Conservation (phyloP, 306 rosid genomes). For the Styphnolobium japonicum region DNA sequence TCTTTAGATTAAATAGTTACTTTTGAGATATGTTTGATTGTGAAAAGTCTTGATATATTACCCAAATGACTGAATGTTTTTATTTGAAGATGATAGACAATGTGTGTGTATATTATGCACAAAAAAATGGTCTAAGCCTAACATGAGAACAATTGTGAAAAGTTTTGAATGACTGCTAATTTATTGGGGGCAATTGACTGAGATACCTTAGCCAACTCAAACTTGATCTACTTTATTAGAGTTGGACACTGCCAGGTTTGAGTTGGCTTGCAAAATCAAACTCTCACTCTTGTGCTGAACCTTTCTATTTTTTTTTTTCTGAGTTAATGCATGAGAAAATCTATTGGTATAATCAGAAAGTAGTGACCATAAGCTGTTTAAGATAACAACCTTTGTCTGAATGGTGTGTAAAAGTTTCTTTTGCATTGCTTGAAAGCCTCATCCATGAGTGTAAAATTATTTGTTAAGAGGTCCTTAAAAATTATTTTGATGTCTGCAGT, state of each 20-base stretch:
- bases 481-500: slow-evolving; percentile 53
- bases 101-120: neutral
- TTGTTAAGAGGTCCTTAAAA: slow-evolving; percentile 21
- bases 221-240: neutral
- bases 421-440: slow-evolving; percentile 19
- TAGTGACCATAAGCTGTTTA: slow-evolving; percentile 14
- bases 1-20: neutral
- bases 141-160: neutral
- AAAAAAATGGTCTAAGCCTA: neutral
- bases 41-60: neutral
- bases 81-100: slow-evolving; percentile 8
- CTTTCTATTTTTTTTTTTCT: neutral
- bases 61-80: neutral
- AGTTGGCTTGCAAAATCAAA: slow-evolving; percentile 13
- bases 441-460: slow-evolving; percentile 12
- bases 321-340: slow-evolving; percentile 12
- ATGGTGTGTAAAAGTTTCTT: slow-evolving; percentile 1
- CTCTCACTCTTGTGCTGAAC: slow-evolving; percentile 5
- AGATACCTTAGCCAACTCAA: slow-evolving; percentile 17
- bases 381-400: neutral
- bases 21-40: neutral
- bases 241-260: neutral
- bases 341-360: neutral
- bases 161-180: neutral
- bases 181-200: neutral